phyloP scores from a whole-genome alignment of 352 stramenopile genomes.

The Globisporangium cystogenes region DNA sequence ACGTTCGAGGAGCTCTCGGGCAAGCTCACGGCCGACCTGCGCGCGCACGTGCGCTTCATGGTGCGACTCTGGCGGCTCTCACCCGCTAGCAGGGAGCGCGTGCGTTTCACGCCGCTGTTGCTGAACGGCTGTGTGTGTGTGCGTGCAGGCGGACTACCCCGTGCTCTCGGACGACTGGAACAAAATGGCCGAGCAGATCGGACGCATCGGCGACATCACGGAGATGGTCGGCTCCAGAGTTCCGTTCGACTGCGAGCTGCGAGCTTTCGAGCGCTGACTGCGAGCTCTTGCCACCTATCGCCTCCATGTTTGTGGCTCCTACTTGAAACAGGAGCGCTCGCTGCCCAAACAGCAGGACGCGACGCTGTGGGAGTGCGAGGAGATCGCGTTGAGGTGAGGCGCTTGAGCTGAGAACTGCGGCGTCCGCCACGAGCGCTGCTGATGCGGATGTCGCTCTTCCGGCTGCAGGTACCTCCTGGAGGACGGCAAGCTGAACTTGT shows the following conservation, averaged over 20 bases:
- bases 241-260: neutral
- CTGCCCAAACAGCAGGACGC: slow-evolving; percentile 80
- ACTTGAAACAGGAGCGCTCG: slow-evolving; percentile 50
- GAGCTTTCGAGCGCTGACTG: neutral
- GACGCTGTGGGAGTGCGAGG: slow-evolving; percentile 90
- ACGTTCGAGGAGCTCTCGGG: slow-evolving; percentile 78
- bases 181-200: slow-evolving; percentile 85
- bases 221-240: slow-evolving; percentile 75
- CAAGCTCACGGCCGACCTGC: slow-evolving; percentile 84
- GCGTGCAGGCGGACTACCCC: slow-evolving; percentile 66
- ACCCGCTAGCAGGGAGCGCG: too few relatives aligned
- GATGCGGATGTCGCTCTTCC: neutral
- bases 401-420: neutral
- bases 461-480: slow-evolving; percentile 77
- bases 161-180: slow-evolving; percentile 87
- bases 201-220: slow-evolving; percentile 85
- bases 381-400: slow-evolving; percentile 66
- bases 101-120: neutral
- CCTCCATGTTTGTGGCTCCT: neutral
- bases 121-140: neutral
- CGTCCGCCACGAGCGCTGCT: neutral
- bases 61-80: slow-evolving; percentile 24
- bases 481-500: slow-evolving; percentile 90
- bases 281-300: neutral
- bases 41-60: slow-evolving; percentile 85